Percentiles rank a stretch among this genome's conserved stretches.
Conservation (phyloP, 2,329 filamentous ascomycete species). For the Dactylella cylindrospora region DNA sequence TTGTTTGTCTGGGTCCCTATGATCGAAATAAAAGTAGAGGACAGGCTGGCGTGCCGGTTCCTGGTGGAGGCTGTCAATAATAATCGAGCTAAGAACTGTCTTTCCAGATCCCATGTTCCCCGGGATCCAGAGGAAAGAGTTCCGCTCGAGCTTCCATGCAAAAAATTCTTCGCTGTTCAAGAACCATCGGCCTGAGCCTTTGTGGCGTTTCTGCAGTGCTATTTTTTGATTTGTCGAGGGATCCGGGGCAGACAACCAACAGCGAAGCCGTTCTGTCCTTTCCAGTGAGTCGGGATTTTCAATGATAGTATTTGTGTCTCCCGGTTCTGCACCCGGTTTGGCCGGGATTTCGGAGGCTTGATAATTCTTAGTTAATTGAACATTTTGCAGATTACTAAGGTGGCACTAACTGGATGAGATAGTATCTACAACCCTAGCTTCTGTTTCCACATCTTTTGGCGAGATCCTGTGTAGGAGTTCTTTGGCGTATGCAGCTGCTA, state of each 20-base stretch:
- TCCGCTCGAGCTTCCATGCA: constrained; percentile 49
- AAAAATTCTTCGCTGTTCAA: constrained; percentile 49
- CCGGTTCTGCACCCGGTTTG: too few relatives aligned
- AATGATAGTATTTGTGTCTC: too few relatives aligned
- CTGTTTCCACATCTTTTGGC: too few relatives aligned
- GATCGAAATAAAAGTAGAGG: constrained; percentile 1
- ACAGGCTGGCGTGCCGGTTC: background rate
- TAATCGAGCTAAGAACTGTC: constrained; percentile 53
- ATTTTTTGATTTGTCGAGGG: constrained; percentile 51
- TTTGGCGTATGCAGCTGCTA: background rate
- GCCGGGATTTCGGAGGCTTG: too few relatives aligned
- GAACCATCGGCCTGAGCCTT: constrained; percentile 52
- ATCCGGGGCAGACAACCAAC: constrained; percentile 52
- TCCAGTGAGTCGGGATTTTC: too few relatives aligned
- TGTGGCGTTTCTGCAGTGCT: constrained; percentile 50
- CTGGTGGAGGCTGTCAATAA: constrained; percentile 50
- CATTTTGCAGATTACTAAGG: too few relatives aligned
- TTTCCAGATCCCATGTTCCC: constrained; percentile 55
- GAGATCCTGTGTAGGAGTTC: too few relatives aligned
- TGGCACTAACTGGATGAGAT: too few relatives aligned
- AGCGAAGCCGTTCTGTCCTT: too few relatives aligned
- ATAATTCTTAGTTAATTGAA: too few relatives aligned
- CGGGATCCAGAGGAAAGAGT: constrained; percentile 53
- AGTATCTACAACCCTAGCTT: too few relatives aligned
- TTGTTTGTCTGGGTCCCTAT: background rate